A percentile compares a stretch with the other conserved stretches of the same genome.
Evolutionary conservation across 257 asterid genomes (phyloP).

Genomic region (Rhazya stricta): DNA sequence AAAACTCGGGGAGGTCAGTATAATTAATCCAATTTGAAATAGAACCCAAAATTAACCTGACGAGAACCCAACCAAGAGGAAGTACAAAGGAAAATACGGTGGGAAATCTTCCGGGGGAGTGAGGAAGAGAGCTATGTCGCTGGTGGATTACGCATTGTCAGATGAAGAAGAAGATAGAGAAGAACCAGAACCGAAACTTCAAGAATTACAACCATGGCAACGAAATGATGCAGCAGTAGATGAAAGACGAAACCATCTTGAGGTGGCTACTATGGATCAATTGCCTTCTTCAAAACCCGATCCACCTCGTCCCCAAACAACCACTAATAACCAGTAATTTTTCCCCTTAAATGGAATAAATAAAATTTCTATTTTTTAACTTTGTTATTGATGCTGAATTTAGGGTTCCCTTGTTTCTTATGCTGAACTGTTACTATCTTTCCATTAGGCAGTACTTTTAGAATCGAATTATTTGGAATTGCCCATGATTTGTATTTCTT

Average conservation of each 20-base stretch:
- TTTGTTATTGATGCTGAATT: background rate
- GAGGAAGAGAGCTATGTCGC: conserved; percentile 45
- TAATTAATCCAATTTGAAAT: too few species aligned
- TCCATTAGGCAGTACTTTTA: background rate
- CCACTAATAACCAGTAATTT: conserved; percentile 17
- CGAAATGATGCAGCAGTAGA: background rate
- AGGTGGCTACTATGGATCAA: conserved; percentile 6
- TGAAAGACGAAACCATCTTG: background rate
- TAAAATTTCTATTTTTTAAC: background rate
- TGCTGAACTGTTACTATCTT: background rate
- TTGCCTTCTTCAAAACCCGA: background rate
- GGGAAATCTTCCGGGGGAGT: background rate
- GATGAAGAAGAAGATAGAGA: conserved; percentile 18
- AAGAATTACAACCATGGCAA: background rate
- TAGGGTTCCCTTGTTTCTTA: conserved; percentile 14
- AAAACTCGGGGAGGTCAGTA: too few species aligned
- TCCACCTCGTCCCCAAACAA: conserved; percentile 5
- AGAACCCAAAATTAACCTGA: too few species aligned
- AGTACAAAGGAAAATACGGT: background rate
- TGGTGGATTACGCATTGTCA: conserved; percentile 71
- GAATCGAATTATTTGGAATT: background rate
- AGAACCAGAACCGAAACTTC: conserved; percentile 16
- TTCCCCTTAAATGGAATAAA: background rate
- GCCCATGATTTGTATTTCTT: background rate
- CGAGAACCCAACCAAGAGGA: background rate